Evolutionary conservation across 352 stramenopile species (phyloP), one percentile per base, ranked within the genome.

Genomic region (Globisporangium radiosum): DNA sequence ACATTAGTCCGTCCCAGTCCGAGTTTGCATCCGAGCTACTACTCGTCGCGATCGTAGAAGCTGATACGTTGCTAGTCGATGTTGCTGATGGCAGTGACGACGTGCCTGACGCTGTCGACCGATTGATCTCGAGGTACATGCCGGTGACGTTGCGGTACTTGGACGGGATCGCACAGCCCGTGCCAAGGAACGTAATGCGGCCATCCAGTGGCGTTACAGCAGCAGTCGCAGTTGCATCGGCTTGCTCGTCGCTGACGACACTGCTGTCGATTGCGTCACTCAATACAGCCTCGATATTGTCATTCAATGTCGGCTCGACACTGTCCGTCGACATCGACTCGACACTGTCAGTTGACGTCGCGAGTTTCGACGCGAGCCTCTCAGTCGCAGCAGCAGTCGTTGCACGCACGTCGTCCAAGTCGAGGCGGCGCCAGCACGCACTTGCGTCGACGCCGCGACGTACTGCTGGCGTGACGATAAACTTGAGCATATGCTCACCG

Each of bases 91-190:
- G 39, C 39, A 10, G 10, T 10, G 39, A 10, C 2, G 39, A 43
- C 10, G 7, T 10, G 39, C 39, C 10, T 43, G 39, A 43, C 43
- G 37, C 14, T 37, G 8, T 14, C 52, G 48, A 53, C 15, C 56
- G 37, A 19, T 66, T 69, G 6, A 97, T 57, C 65, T 88, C 70
- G 14, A 98, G 48, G 62, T 97, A 96, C 63, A 98, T 99, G 43
- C 92, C 92, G 2, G 88, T 98, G 42, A 99, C 96, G 75, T 99
- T 99, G 57, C 97, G 88, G 68, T 99, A 98, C 73, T 99, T 99
- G 62, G 94, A 99, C 43, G 97, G 97, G 36, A 99, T 91, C 36
- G 97, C 97, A 25, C 92, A 98, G 0, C 96, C 96, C 0, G 97
- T 99, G 25, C 97, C 97, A 1, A 98, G 82, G 62, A 99, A 99